Evolutionary conservation across 106 monocot species (phyloP).

Genomic region (Platanthera zijinensis): DNA sequence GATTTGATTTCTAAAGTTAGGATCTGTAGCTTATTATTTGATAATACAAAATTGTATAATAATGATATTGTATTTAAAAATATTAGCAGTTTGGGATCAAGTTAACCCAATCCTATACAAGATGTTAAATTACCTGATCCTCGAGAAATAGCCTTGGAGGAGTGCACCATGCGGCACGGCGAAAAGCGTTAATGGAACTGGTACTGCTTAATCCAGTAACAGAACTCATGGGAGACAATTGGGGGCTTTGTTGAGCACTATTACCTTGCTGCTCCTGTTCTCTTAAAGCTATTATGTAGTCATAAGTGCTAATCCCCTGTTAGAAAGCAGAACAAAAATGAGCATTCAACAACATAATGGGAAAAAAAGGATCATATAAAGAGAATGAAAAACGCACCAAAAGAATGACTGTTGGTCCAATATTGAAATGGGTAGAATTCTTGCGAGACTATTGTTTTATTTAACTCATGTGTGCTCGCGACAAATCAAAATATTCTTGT

Average conservation of each 20-base stretch:
- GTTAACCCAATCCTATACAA: conserved; percentile 3
- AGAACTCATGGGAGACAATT: conserved; percentile 41
- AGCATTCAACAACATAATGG: background rate
- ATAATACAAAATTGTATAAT: background rate
- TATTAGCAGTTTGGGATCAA: background rate
- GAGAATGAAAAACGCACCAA: background rate
- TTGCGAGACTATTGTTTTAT: background rate
- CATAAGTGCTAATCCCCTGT: conserved; percentile 61
- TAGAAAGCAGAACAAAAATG: background rate
- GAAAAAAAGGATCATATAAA: background rate
- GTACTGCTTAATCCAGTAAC: conserved; percentile 47
- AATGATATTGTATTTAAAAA: background rate
- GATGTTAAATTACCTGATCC: conserved; percentile 31
- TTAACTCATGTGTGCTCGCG: background rate
- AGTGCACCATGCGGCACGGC: conserved; percentile 47
- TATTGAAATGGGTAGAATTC: conserved; percentile 1
- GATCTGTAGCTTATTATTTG: background rate
- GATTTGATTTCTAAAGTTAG: no score
- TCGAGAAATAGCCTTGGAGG: conserved; percentile 49
- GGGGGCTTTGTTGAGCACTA: conserved; percentile 42
- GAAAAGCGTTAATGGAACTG: conserved; percentile 43
- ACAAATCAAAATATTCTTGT: no score
- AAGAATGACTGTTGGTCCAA: background rate
- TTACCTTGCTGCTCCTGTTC: conserved; percentile 42
- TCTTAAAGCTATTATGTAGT: conserved; percentile 55